phyloP scores from a whole-genome alignment of 495 filamentous ascomycete species.

The Penicillium silybi region DNA sequence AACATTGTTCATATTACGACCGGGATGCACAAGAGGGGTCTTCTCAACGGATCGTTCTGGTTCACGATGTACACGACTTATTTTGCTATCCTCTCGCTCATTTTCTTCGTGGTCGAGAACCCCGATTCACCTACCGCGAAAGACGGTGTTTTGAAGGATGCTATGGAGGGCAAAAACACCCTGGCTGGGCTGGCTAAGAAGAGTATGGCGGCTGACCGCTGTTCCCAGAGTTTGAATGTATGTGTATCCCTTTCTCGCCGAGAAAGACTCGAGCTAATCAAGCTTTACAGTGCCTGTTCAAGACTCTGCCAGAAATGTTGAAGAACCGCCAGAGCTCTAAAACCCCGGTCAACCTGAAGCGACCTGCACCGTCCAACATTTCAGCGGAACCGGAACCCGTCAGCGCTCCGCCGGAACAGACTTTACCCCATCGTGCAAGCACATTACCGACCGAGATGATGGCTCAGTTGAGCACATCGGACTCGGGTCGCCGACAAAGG shows the following conservation, averaged over 20 bases:
- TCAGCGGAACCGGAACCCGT: slow-evolving; percentile 21
- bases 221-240: slow-evolving; percentile 71
- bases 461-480: slow-evolving; percentile 13
- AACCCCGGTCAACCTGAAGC: slow-evolving; percentile 39
- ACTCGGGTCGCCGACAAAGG: slow-evolving; percentile 24
- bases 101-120: slow-evolving; percentile 90
- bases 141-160: slow-evolving; percentile 75
- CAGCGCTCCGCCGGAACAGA: slow-evolving; percentile 26
- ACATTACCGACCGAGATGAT: slow-evolving; percentile 43
- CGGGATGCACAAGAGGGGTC: slow-evolving; percentile 78
- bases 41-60: slow-evolving; percentile 91
- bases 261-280: background rate
- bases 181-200: slow-evolving; percentile 71
- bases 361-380: slow-evolving; percentile 32
- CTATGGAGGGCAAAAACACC: slow-evolving; percentile 76
- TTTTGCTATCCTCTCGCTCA: slow-evolving; percentile 83
- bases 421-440: slow-evolving; percentile 43
- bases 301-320: slow-evolving; percentile 69
- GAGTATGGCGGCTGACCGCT: slow-evolving; percentile 84
- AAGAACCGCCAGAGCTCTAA: slow-evolving; percentile 50
- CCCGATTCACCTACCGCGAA: slow-evolving; percentile 70
- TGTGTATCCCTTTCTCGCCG: slow-evolving; percentile 17
- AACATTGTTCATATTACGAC: slow-evolving; percentile 92
- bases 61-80: slow-evolving; percentile 96
- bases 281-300: slow-evolving; percentile 61